Evolutionary conservation across 1,284 basidiomycete species (phyloP).

Genomic region (Mycosarcoma mackinlayi): DNA sequence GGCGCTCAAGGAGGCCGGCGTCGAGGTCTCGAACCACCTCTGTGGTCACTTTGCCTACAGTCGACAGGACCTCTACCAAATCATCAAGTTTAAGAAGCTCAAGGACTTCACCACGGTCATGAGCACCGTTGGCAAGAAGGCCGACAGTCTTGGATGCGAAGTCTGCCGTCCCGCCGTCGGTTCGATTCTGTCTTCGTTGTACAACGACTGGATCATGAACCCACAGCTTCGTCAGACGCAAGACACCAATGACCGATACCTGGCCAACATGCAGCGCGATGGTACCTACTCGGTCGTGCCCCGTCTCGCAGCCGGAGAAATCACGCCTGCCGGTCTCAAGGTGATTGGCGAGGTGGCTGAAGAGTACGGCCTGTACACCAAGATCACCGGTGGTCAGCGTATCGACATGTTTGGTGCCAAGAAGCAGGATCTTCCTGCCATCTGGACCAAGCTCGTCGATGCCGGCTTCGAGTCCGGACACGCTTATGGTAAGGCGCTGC

Average conservation of each 20-base stretch:
- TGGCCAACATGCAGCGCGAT: slow-evolving; percentile 82
- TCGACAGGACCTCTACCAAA: slow-evolving; percentile 77
- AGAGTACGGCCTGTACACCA: slow-evolving; percentile 76
- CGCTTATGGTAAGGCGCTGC: slow-evolving; percentile 76
- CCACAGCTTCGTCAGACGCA: slow-evolving; percentile 78
- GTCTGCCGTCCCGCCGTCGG: slow-evolving; percentile 79
- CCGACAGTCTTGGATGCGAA: slow-evolving; percentile 77
- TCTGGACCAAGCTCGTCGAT: slow-evolving; percentile 77
- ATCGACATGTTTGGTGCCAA: slow-evolving; percentile 80
- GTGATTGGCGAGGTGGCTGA: slow-evolving; percentile 78
- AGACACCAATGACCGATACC: slow-evolving; percentile 76
- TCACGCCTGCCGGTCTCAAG: slow-evolving; percentile 78
- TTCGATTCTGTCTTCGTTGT: slow-evolving; percentile 77
- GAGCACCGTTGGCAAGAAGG: slow-evolving; percentile 72
- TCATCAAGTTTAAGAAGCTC: slow-evolving; percentile 78
- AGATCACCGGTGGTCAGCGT: slow-evolving; percentile 72
- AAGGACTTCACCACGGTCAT: slow-evolving; percentile 75
- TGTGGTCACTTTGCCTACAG: slow-evolving; percentile 79
- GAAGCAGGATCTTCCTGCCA: slow-evolving; percentile 80
- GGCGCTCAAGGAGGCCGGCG: slow-evolving; percentile 79
- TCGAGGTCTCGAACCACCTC: slow-evolving; percentile 75
- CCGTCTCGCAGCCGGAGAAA: slow-evolving; percentile 77
- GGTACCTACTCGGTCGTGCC: slow-evolving; percentile 81
- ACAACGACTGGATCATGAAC: slow-evolving; percentile 78
- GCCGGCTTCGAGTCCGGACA: slow-evolving; percentile 82